Base-by-base conservation (phyloP, 2,329 filamentous ascomycete genomes). In the Myriosclerotinia duriaeana region DNA sequence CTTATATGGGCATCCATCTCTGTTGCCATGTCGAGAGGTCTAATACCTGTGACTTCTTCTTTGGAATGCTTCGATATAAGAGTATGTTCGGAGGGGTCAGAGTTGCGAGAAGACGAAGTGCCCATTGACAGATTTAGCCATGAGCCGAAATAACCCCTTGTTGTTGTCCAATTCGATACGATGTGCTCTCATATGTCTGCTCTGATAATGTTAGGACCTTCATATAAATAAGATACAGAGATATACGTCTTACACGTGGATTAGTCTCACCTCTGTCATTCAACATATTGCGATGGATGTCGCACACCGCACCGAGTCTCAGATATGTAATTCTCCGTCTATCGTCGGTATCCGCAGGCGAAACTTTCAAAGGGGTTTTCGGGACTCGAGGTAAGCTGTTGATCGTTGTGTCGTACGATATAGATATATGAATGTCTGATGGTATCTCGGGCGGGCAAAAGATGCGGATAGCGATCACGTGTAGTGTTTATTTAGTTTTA, bases 1-100 rank as follows among this genome's bases (percentile, higher is more conserved):
- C 74, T 71, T 67, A 74, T 70, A 71, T 76, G 76, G 70, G 71
- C 68, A 64, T 76, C 76, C 71, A 77, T 75, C 68, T 72, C 72
- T 54, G 72, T 68, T 72, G 75, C 73, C 77, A 79, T 78, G 54
- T 73, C 70, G 69, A 68, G 65, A 66, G 64, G 71, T 77, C 59
- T 73, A 74, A 70, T 74, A 77, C 66, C 75, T 78, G 68, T 76
- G 75, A 69, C 72, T 75, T 70, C 69, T 72, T 68, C 55, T 42
- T 20, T 69, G 75, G 70, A 76, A 74, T 72, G 56, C 61, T 69
- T 74, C 67, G 71, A 75, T 68, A 76, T 76, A 76, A 73, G 70
- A 72, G 66, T 65, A 55, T 52, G 65, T 56, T 64, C 53, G 59
- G 65, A 66, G 68, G 69, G 69, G 71, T 72, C 69, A 72, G 69